Base-by-base conservation (phyloP, 2,329 filamentous ascomycete species). In the Fusarium metavorans region DNA sequence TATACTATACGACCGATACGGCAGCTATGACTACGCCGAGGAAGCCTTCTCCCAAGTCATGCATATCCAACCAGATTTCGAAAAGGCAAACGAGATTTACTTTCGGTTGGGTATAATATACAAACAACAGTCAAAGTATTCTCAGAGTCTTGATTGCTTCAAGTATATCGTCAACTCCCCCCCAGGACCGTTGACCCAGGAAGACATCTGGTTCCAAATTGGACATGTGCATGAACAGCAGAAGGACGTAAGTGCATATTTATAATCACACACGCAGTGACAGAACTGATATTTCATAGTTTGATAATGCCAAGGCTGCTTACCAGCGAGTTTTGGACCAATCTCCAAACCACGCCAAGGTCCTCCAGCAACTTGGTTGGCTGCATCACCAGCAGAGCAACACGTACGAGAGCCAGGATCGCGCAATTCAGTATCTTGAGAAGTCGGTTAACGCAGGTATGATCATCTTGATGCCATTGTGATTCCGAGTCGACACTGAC, bases 151-250 rank as follows among this genome's bases (percentile, higher is more conserved):
- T 54, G 97, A 98, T 85, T 98, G 97, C 87, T 99, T 99, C 87
- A 97, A 97, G 84, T 98, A 98, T 82, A 99, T 99, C 77, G 95
- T 98, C 73, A 93, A 91, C 76, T 95, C 97, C 63, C 96, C 97
- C 32, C 97, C 97, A 4, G 92, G 94, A 5, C 97, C 97, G 3
- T 84, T 99, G 78, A 98, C 95, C 0, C 95, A 98, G 82, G 96
- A 98, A 83, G 97, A 99, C 79, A 99, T 99, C 70, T 98, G 96
- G 96, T 99, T 99, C 87, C 97, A 99, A 84, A 98, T 99, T 80
- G 97, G 97, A 30, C 97, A 99, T 83, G 97, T 99, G 59, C 95
- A 99, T 80, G 97, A 99, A 82, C 97, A 98, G 80, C 96, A 98
- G 84, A 98, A 98, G 88, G 97, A 99, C 80, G 95, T 98, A 88